Base-by-base conservation (phyloP, 2,329 filamentous ascomycete genomes). In the Xylariomycetidae sp. region DNA sequence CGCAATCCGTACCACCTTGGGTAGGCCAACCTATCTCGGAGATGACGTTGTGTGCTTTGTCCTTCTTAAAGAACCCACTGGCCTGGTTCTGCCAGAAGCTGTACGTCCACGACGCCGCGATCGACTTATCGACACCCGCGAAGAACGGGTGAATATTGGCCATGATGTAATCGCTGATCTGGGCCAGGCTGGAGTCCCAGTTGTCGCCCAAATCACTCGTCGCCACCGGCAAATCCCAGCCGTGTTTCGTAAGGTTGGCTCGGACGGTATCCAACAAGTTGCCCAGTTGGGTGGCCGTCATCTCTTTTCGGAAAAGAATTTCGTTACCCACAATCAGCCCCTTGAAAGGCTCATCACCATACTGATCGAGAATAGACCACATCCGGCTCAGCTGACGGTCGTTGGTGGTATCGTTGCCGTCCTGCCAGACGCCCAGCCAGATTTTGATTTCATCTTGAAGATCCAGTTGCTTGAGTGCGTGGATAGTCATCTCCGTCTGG, bases 101-200 rank as follows among this genome's bases (percentile, higher is more conserved):
- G 62, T 70, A 85, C 0, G 90, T 94, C 90, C 90, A 96, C 6
- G 56, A 63, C 0, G 88, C 81, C 0, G 87, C 86, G 2, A 72
- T 57, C 2, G 74, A 65, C 2, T 79, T 81, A 1, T 72, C 65
- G 10, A 86, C 77, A 29, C 90, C 90, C 0, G 81, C 84, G 54
- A 96, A 96, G 70, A 96, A 95, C 0, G 92, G 90, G 56, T 96
- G 92, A 34, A 96, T 85, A 55, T 96, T 96, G 47, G 86, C 83
- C 89, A 96, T 95, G 60, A 96, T 79, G 50, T 85, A 80, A 58
- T 96, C 89, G 25, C 86, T 84, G 32, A 77, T 70, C 4, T 63
- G 48, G 0, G 83, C 84, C 13, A 96, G 74, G 2, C 70, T 66
- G 0, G 70, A 52, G 3, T 78, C 82, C 90, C 90, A 96, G 50